phyloP scores from a whole-genome alignment of 2,329 filamentous ascomycete genomes.

The Colletotrichum melonis region DNA sequence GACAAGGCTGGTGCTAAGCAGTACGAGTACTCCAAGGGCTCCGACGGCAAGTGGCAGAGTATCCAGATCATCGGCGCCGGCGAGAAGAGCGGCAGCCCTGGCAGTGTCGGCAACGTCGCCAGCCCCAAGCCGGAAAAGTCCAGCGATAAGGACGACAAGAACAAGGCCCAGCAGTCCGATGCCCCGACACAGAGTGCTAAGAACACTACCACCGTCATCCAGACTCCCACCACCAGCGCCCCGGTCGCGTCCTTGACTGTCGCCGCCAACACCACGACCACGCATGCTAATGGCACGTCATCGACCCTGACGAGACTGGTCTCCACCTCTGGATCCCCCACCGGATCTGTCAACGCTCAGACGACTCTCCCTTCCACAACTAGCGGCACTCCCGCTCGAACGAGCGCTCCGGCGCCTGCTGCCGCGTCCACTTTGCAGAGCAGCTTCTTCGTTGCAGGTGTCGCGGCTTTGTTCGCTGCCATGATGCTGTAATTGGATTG shows the following conservation, averaged over 20 bases:
- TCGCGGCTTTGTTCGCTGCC: slow-evolving; percentile 23
- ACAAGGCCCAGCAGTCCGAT: slow-evolving; percentile 5
- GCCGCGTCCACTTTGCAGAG: slow-evolving; percentile 9
- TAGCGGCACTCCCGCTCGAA: slow-evolving; percentile 46
- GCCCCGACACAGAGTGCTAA: background rate
- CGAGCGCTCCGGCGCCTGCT: background rate
- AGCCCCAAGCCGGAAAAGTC: background rate
- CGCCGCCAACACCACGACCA: slow-evolving; percentile 34
- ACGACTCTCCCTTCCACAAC: slow-evolving; percentile 39
- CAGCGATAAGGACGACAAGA: slow-evolving; percentile 38
- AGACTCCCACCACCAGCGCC: background rate
- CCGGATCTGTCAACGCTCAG: slow-evolving; percentile 38
- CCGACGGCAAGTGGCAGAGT: slow-evolving; percentile 42
- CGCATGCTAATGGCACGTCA: slow-evolving; percentile 49
- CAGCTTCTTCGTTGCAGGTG: slow-evolving; percentile 10
- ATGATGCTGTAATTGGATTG: slow-evolving; percentile 18
- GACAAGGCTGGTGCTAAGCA: slow-evolving; percentile 40
- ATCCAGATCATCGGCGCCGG: slow-evolving; percentile 43
- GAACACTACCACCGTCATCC: background rate
- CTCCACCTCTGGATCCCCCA: slow-evolving; percentile 33
- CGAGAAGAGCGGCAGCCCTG: slow-evolving; percentile 35
- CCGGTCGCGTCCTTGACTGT: background rate
- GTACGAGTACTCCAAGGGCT: slow-evolving; percentile 44
- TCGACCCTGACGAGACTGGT: slow-evolving; percentile 35
- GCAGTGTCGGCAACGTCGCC: background rate